These are phyloP conservation scores for Lentinus brumalis DNA, from an alignment of 768 basidiomycete species.

Conservation along the genomic window DNA sequence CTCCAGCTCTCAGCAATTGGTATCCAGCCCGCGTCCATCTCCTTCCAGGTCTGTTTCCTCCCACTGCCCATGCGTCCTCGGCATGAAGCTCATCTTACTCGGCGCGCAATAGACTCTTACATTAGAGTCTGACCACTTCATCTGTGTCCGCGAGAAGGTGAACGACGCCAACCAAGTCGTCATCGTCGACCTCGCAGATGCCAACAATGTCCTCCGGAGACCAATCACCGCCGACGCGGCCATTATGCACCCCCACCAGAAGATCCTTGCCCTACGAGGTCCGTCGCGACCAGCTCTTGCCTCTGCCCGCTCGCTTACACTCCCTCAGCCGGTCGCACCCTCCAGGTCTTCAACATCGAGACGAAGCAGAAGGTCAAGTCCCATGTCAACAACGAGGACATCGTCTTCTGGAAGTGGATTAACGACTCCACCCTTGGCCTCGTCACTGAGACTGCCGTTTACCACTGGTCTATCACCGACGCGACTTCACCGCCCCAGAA, in stretches of 20 bases:
- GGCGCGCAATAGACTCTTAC: slow-evolving; percentile 69
- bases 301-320: slow-evolving; percentile 3
- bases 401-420: slow-evolving; percentile 99
- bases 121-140: slow-evolving; percentile 96
- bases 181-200: slow-evolving; percentile 96
- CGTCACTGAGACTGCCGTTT: slow-evolving; percentile 92
- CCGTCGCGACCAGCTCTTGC: slow-evolving; percentile 20
- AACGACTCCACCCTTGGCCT: slow-evolving; percentile 89
- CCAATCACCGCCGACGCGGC: slow-evolving; percentile 99
- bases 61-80: background rate
- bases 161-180: slow-evolving; percentile 97
- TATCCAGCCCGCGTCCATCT: slow-evolving; percentile 94
- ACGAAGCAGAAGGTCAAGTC: slow-evolving; percentile 98
- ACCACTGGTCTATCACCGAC: slow-evolving; percentile 85
- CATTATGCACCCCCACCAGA: slow-evolving; percentile 96
- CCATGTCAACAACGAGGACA: slow-evolving; percentile 89
- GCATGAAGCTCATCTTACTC: background rate
- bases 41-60: slow-evolving; percentile 73
- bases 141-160: slow-evolving; percentile 95
- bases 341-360: slow-evolving; percentile 98
- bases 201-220: slow-evolving; percentile 94
- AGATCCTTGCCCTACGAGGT: slow-evolving; percentile 96
- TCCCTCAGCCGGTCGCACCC: slow-evolving; percentile 78
- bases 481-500: slow-evolving; percentile 81
- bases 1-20: slow-evolving; percentile 94